These are phyloP conservation scores for Grigorovia yakushimaensis DNA, from an alignment of 805 yeast genomes.

Conservation along the genomic window DNA sequence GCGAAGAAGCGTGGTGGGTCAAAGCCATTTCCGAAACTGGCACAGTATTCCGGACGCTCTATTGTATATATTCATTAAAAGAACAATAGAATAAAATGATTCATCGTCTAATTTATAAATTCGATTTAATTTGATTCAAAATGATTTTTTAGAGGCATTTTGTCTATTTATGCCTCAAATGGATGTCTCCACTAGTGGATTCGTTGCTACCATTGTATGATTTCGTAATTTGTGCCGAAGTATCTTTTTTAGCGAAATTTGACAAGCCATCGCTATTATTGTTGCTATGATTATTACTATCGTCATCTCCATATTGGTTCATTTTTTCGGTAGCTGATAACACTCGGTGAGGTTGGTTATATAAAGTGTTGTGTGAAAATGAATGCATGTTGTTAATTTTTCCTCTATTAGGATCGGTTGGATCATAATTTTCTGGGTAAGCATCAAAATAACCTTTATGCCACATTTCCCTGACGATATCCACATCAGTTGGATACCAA, in stretches of 20 bases:
- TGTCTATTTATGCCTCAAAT: background rate
- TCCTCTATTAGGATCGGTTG: constrained; percentile 63
- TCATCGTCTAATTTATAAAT: too few relatives aligned
- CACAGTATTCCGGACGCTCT: too few relatives aligned
- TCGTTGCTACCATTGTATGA: background rate
- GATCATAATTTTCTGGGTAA: constrained; percentile 64
- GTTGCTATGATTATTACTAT: background rate
- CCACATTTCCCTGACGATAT: constrained; percentile 65
- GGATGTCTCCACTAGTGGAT: background rate
- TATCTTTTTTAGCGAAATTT: background rate
- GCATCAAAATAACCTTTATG: constrained; percentile 53
- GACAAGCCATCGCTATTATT: background rate
- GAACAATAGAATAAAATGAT: too few relatives aligned
- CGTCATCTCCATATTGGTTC: background rate
- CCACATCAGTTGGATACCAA: constrained; percentile 58
- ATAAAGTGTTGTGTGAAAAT: background rate
- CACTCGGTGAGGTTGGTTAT: too few relatives aligned
- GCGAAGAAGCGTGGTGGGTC: too few relatives aligned
- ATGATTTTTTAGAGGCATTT: background rate
- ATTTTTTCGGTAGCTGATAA: too few relatives aligned
- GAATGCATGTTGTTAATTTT: background rate
- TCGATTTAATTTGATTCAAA: too few relatives aligned
- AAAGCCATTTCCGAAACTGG: too few relatives aligned
- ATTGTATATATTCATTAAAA: too few relatives aligned
- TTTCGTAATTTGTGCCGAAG: background rate